Evolutionary conservation across 176 grass and related monocot genomes (phyloP).

Genomic region (Pontederia paniculata): DNA sequence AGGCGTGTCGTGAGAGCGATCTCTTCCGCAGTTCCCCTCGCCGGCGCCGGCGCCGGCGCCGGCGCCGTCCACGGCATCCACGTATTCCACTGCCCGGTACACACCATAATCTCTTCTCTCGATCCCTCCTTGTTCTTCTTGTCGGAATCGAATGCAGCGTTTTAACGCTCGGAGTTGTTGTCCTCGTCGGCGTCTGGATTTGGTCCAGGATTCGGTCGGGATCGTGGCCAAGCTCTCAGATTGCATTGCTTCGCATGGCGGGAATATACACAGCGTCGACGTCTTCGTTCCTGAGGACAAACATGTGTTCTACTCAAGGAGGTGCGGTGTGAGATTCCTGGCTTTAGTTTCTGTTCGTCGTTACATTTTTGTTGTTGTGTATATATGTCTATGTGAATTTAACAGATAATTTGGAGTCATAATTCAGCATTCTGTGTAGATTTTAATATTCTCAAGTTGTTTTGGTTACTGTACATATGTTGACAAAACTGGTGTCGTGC

Average conservation of each 20-base stretch:
- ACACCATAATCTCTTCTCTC: not conserved
- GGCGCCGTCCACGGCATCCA: conserved; percentile 46
- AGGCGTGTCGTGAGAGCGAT: conserved; percentile 11
- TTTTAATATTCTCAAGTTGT: too few species aligned
- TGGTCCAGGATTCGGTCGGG: conserved; percentile 48
- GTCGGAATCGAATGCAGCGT: not conserved
- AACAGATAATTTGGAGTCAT: too few species aligned
- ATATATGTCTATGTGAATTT: too few species aligned
- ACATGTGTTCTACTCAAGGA: conserved; percentile 71
- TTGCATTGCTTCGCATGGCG: conserved; percentile 77
- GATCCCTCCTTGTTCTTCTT: not conserved
- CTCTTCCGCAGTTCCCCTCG: conserved; percentile 22
- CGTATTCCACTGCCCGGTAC: conserved; percentile 67
- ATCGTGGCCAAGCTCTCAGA: conserved; percentile 70
- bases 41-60: conserved; percentile 8
- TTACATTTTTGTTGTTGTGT: not conserved
- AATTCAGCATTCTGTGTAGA: too few species aligned
- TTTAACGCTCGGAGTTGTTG: not conserved
- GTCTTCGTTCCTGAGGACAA: conserved; percentile 75
- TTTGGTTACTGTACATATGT: too few species aligned
- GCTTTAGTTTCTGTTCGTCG: not conserved
- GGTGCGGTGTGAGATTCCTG: conserved; percentile 20
- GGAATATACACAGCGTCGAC: conserved; percentile 83
- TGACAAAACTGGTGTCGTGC: too few species aligned
- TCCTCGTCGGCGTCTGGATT: not conserved